A percentile compares a stretch with the other conserved stretches of the same genome.
Evolutionary conservation across 1,284 basidiomycete species (phyloP).

Genomic region (Ganoderma resinaceum): DNA sequence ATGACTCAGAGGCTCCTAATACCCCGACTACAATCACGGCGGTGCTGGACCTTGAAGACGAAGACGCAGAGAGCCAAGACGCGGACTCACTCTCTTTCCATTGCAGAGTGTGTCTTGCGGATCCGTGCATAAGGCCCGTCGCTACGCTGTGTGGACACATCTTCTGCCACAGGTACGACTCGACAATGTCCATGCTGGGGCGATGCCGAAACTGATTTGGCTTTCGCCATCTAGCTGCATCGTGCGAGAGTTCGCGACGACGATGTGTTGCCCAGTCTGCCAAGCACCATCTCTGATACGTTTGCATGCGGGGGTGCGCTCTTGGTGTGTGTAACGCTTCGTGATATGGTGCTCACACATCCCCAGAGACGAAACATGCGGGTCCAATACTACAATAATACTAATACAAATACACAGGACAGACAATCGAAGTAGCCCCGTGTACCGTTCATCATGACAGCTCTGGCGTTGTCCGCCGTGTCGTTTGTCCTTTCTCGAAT

Average conservation of each 20-base stretch:
- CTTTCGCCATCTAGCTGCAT: slow-evolving; percentile 5
- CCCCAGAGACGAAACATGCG: background rate
- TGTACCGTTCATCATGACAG: too few relatives aligned
- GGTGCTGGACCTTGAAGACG: background rate
- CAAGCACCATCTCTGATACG: slow-evolving; percentile 3
- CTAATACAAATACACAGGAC: too few relatives aligned
- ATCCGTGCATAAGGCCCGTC: slow-evolving; percentile 22
- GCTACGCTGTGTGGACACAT: slow-evolving; percentile 20
- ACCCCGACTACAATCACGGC: background rate
- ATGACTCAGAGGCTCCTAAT: background rate
- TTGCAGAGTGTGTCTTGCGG: slow-evolving; percentile 19
- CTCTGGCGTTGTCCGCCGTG: too few relatives aligned
- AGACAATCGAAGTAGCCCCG: too few relatives aligned
- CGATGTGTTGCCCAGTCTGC: slow-evolving; percentile 9
- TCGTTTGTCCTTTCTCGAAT: too few relatives aligned
- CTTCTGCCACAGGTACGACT: slow-evolving; percentile 7
- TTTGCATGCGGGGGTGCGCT: background rate
- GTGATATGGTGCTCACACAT: background rate
- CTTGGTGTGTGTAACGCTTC: background rate
- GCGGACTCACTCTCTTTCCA: slow-evolving; percentile 9
- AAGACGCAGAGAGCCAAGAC: background rate
- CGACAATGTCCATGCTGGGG: background rate
- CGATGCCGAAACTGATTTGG: background rate
- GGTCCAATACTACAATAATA: too few relatives aligned
- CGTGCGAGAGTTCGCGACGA: slow-evolving; percentile 1